Conservation (phyloP, 169 alveolate species). For the Cryptosporidium bovis region DNA sequence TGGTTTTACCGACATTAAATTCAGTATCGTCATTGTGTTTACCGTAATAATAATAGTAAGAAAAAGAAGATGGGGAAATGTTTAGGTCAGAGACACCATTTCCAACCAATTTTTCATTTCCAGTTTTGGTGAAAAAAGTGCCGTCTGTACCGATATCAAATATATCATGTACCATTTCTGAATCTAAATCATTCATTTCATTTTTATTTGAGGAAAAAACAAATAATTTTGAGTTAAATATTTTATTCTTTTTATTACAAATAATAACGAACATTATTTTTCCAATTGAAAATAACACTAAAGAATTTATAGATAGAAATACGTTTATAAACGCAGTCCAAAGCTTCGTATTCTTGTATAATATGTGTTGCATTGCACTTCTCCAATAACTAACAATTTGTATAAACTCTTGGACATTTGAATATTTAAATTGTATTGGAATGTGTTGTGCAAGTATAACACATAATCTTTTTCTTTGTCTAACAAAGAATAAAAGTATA, state of each 20-base stretch:
- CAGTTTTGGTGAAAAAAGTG: neutral
- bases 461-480: constrained; percentile 69
- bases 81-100: neutral
- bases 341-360: constrained; percentile 64
- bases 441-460: constrained; percentile 39
- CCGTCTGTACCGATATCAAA: neutral
- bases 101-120: neutral
- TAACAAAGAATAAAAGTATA: constrained; percentile 32
- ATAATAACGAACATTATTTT: constrained; percentile 32
- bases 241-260: constrained; percentile 26
- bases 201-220: constrained; percentile 6
- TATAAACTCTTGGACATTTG: constrained; percentile 71
- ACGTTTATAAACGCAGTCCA: constrained; percentile 46
- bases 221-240: neutral
- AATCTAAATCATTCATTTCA: no score
- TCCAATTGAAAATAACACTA: constrained; percentile 36
- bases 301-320: constrained; percentile 47
- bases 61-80: neutral
- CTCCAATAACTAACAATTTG: constrained; percentile 72
- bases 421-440: constrained; percentile 62
- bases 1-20: constrained; percentile 2
- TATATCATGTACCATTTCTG: neutral
- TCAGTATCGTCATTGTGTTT: constrained; percentile 13
- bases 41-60: neutral
- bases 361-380: constrained; percentile 62